A percentile compares a stretch with the other conserved stretches of the same genome.
These are phyloP conservation scores for Kazachstania sp. DNA, from an alignment of 1,139 yeast species.

Conservation along the genomic window DNA sequence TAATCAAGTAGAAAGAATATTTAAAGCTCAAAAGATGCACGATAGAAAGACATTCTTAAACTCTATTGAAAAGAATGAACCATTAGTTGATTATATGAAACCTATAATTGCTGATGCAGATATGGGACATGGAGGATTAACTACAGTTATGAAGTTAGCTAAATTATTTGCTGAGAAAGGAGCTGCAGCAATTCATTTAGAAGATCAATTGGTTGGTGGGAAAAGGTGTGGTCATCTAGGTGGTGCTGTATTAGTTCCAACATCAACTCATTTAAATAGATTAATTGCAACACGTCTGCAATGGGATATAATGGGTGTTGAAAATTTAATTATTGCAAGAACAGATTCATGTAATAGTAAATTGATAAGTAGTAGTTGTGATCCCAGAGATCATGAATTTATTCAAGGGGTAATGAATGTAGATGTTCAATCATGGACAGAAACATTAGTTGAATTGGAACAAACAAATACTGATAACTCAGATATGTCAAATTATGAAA, in stretches of 20 bases:
- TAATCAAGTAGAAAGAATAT: constrained; percentile 51
- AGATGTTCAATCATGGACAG: constrained; percentile 39
- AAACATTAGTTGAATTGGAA: constrained; percentile 40
- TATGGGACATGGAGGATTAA: constrained; percentile 61
- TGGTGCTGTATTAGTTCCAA: constrained; percentile 56
- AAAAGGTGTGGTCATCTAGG: constrained; percentile 59
- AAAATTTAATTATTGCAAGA: constrained; percentile 51
- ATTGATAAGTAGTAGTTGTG: constrained; percentile 46
- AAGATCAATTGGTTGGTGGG: constrained; percentile 58
- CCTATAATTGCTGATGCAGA: constrained; percentile 64
- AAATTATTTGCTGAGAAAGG: constrained; percentile 58
- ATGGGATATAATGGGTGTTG: constrained; percentile 57
- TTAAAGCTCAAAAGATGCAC: constrained; percentile 51
- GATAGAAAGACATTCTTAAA: constrained; percentile 46
- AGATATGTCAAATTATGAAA: constrained; percentile 34
- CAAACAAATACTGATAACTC: constrained; percentile 27
- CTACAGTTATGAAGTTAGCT: constrained; percentile 55
- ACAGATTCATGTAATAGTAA: constrained; percentile 54
- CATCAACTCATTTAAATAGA: constrained; percentile 48
- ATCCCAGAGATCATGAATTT: constrained; percentile 48
- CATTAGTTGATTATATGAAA: constrained; percentile 41
- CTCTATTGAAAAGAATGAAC: constrained; percentile 25
- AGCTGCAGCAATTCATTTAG: constrained; percentile 57
- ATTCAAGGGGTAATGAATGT: constrained; percentile 42
- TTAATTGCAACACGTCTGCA: constrained; percentile 53